Evolutionary conservation across 2,329 filamentous ascomycete genomes (phyloP).

Genomic region (Metarhizium guizhouense): DNA sequence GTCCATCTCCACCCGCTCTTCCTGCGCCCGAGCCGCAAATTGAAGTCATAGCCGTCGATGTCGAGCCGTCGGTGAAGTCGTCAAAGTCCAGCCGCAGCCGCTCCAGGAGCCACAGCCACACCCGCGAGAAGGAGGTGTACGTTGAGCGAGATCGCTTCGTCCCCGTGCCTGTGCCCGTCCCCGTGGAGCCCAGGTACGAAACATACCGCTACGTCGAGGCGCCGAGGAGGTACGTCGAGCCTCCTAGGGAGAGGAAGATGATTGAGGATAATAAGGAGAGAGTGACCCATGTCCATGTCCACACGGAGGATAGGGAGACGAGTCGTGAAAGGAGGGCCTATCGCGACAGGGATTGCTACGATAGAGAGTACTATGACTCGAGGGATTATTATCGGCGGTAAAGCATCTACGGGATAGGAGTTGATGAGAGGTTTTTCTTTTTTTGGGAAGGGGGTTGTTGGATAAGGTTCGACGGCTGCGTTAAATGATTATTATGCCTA

Average conservation of each 20-base stretch:
- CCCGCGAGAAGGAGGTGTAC: slow-evolving; percentile 36
- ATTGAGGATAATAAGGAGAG: slow-evolving; percentile 18
- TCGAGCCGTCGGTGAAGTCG: slow-evolving; percentile 19
- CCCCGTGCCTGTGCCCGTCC: slow-evolving; percentile 30
- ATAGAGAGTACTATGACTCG: slow-evolving; percentile 1
- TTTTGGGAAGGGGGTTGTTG: no score
- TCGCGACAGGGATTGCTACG: background rate
- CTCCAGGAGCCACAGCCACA: slow-evolving; percentile 15
- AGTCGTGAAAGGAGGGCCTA: slow-evolving; percentile 15
- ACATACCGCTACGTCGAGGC: slow-evolving; percentile 46
- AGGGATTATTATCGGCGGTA: slow-evolving; percentile 5
- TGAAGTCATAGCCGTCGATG: slow-evolving; percentile 30
- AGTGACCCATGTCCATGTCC: slow-evolving; percentile 14
- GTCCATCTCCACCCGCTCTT: background rate
- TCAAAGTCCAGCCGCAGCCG: slow-evolving; percentile 17
- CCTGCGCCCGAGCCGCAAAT: slow-evolving; percentile 20
- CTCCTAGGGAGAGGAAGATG: slow-evolving; percentile 20
- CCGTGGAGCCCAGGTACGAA: slow-evolving; percentile 31
- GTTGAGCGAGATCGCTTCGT: slow-evolving; percentile 43
- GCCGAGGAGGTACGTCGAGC: slow-evolving; percentile 25
- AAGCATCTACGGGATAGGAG: background rate
- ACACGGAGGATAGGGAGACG: slow-evolving; percentile 24
- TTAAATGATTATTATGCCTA: no score
- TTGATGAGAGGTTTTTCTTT: no score
- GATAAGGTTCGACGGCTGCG: background rate